Evolutionary conservation across 768 basidiomycete species (phyloP).

Genomic region (Amanita phalloides): DNA sequence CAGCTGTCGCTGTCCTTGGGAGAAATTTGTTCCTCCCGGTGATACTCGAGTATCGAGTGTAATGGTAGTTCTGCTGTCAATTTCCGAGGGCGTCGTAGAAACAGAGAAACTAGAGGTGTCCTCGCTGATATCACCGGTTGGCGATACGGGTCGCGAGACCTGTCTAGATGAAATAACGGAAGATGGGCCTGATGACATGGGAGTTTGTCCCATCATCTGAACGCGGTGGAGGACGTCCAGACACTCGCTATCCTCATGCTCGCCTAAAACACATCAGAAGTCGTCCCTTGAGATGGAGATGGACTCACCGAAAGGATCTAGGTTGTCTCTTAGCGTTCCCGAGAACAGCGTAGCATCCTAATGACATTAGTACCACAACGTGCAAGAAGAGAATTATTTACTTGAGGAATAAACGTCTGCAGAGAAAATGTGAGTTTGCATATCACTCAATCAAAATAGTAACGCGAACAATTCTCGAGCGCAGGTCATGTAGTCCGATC

Average conservation of each 20-base stretch:
- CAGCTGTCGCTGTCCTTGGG: conserved; percentile 83
- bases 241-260: conserved; percentile 73
- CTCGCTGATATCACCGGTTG: conserved; percentile 26
- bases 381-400: conserved; percentile 10
- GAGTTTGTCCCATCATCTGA: conserved; percentile 53
- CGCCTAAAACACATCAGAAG: conserved; percentile 27
- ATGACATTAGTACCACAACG: neutral
- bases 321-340: conserved; percentile 64
- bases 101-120: conserved; percentile 21
- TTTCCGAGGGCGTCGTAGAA: conserved; percentile 38
- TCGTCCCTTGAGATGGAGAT: no score
- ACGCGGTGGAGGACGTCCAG: conserved; percentile 75
- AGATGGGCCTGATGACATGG: conserved; percentile 34
- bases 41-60: conserved; percentile 73
- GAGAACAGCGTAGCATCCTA: conserved; percentile 71
- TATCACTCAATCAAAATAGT: neutral
- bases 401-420: conserved; percentile 72
- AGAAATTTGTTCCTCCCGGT: conserved; percentile 84
- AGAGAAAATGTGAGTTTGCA: neutral
- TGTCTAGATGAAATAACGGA: conserved; percentile 40
- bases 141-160: conserved; percentile 31
- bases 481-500: conserved; percentile 76
- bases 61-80: conserved; percentile 45
- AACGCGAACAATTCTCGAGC: conserved; percentile 54
- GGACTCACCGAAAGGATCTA: conserved; percentile 57